Evolutionary conservation across 2,329 filamentous ascomycete genomes (phyloP).

Genomic region (Cercospora zeae-maydis): DNA sequence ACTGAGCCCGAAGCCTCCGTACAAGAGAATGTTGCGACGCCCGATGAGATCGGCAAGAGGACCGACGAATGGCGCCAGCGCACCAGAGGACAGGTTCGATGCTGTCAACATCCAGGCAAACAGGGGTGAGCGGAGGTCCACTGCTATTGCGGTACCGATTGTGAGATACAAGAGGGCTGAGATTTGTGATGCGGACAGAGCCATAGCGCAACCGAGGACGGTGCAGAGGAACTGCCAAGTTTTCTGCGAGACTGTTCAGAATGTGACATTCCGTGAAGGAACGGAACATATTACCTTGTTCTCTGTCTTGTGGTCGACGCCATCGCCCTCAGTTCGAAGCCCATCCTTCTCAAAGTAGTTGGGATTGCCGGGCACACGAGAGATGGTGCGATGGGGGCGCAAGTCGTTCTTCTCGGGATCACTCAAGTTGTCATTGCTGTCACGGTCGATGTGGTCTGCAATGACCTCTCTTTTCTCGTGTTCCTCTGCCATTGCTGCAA

Average conservation of each 20-base stretch:
- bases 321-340: conserved; percentile 1
- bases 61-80: background rate
- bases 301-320: background rate
- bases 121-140: background rate
- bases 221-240: background rate
- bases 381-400: background rate
- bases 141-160: background rate
- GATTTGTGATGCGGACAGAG: background rate
- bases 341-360: conserved; percentile 2
- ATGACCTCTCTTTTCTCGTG: background rate
- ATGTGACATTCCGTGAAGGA: background rate
- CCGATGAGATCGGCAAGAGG: background rate
- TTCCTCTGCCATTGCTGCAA: background rate
- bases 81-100: background rate
- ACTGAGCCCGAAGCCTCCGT: background rate
- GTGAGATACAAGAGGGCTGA: background rate
- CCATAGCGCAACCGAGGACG: background rate
- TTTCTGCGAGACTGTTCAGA: background rate
- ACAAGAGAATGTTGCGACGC: background rate
- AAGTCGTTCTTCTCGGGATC: background rate
- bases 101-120: conserved; percentile 3
- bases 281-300: background rate
- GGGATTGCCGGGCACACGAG: conserved; percentile 1
- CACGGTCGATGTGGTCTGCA: background rate
- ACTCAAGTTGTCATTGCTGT: conserved; percentile 1